Evolutionary conservation across 2,329 filamentous ascomycete species (phyloP).

Genomic region (Curvularia eragrostidis): DNA sequence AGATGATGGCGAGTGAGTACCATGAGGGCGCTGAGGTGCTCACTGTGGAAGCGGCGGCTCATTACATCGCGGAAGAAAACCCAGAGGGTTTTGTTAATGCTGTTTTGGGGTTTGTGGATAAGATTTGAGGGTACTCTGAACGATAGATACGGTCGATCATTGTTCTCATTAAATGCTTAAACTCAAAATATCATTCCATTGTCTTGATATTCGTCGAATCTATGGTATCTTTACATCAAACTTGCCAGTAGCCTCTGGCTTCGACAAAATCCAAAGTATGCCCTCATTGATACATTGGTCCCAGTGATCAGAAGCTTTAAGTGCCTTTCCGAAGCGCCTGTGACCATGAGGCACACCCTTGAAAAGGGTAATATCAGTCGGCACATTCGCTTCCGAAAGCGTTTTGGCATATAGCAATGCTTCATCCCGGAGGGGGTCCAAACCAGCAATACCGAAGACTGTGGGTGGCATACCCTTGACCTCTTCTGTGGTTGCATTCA

Average conservation of each 20-base stretch:
- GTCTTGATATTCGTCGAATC: neutral
- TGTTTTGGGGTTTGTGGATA: neutral
- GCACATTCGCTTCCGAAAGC: conserved; percentile 55
- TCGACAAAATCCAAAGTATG: conserved; percentile 52
- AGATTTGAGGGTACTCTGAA: neutral
- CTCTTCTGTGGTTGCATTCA: conserved; percentile 42
- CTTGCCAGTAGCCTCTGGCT: conserved; percentile 42
- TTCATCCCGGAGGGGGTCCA: conserved; percentile 60
- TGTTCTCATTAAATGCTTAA: neutral
- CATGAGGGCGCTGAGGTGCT: neutral
- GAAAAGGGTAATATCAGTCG: conserved; percentile 59
- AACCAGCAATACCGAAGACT: conserved; percentile 58
- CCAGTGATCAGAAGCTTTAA: conserved; percentile 53
- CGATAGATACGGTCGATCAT: neutral
- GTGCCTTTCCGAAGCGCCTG: conserved; percentile 53
- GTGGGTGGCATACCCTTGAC: conserved; percentile 56
- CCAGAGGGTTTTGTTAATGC: neutral
- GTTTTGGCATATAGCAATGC: conserved; percentile 56
- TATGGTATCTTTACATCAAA: conserved; percentile 43
- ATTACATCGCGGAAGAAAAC: conserved; percentile 4
- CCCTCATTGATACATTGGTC: conserved; percentile 55
- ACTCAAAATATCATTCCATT: neutral
- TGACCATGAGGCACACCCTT: conserved; percentile 63
- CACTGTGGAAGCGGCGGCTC: neutral
- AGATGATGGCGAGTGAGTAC: conserved; percentile 5